phyloP scores from a whole-genome alignment of 2,329 filamentous ascomycete genomes.

The Apiospora rasikravindrae region DNA sequence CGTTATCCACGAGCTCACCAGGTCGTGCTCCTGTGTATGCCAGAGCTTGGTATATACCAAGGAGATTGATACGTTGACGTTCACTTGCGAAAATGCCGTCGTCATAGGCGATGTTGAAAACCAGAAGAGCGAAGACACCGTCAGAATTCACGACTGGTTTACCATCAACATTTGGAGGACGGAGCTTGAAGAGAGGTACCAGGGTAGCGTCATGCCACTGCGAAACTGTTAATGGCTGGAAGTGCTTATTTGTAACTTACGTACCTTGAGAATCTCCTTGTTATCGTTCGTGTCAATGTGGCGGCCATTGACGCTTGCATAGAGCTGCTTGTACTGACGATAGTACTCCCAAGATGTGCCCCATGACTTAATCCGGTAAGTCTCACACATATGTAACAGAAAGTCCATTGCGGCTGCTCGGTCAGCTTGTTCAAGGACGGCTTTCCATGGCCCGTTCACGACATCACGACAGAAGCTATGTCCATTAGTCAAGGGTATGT shows the following conservation, averaged over 20 bases:
- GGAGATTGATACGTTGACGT: constrained; percentile 32
- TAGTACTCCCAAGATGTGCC: constrained; percentile 24
- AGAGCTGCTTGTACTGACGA: constrained; percentile 27
- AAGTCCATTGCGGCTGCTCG: neutral
- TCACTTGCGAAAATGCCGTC: constrained; percentile 31
- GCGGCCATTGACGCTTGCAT: constrained; percentile 21
- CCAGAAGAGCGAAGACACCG: constrained; percentile 31
- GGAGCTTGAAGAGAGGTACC: constrained; percentile 31
- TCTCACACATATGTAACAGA: neutral
- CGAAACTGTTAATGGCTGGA: neutral
- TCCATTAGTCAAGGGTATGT: constrained; percentile 21
- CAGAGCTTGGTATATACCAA: constrained; percentile 35
- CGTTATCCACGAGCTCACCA: constrained; percentile 36
- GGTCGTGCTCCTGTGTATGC: constrained; percentile 36
- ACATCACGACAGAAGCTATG: constrained; percentile 6
- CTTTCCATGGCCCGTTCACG: neutral
- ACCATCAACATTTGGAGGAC: constrained; percentile 30
- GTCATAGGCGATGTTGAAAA: constrained; percentile 39
- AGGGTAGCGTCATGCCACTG: constrained; percentile 32
- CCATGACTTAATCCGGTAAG: constrained; percentile 25
- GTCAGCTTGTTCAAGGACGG: neutral
- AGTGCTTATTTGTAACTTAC: neutral
- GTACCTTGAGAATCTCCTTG: constrained; percentile 25
- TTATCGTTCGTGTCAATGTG: constrained; percentile 26
- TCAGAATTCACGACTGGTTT: constrained; percentile 33